phyloP scores from a whole-genome alignment of 257 asterid genomes.

The Solanum verrucosum region DNA sequence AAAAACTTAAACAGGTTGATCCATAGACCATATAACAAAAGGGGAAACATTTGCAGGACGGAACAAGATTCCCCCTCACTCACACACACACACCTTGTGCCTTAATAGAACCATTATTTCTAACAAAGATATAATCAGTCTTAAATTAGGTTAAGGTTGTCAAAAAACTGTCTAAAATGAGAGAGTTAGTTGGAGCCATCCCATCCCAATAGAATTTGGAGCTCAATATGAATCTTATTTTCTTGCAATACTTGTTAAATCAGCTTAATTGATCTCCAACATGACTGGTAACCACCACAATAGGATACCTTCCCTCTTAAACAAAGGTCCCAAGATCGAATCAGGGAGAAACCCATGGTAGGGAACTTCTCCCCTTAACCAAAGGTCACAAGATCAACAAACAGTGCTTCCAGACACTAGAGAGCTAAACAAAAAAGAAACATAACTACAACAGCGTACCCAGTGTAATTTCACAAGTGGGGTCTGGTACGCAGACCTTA shows the following conservation, averaged over 20 bases:
- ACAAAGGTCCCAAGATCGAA: not conserved
- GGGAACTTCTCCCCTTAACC: no score
- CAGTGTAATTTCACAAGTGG: not conserved
- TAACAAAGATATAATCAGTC: not conserved
- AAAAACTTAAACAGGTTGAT: not conserved
- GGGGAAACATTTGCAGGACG: not conserved
- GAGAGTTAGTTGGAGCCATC: not conserved
- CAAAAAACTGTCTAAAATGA: not conserved
- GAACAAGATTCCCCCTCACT: not conserved
- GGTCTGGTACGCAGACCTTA: not conserved
- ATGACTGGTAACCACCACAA: not conserved
- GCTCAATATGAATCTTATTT: not conserved
- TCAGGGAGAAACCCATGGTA: no score
- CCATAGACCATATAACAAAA: not conserved
- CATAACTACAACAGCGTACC: not conserved
- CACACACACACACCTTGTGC: not conserved
- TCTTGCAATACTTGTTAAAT: not conserved
- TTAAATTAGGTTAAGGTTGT: not conserved
- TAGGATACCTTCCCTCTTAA: not conserved
- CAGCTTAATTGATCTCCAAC: not conserved
- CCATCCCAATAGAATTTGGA: not conserved
- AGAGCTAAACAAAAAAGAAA: not conserved
- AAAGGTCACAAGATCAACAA: not conserved
- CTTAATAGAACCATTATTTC: not conserved
- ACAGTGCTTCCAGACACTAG: not conserved